Base-by-base conservation (phyloP, 495 filamentous ascomycete genomes). In the Niebla homalea region DNA sequence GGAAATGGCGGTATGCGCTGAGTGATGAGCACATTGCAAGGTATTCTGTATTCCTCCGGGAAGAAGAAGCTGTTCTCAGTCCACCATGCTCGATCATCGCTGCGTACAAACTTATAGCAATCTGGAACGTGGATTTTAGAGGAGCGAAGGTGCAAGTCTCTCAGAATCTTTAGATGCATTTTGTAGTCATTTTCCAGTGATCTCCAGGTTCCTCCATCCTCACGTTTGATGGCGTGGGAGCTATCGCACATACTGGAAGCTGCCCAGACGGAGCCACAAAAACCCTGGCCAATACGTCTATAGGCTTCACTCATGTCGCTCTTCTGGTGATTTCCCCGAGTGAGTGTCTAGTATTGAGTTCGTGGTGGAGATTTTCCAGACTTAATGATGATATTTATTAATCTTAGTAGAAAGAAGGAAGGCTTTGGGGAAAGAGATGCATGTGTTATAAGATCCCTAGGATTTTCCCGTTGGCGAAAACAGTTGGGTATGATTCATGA, bases 1-100 rank as follows among this genome's bases (percentile, higher is more conserved):
- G 54, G 44, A 18, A 74, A 53, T 1, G 67, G 61, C 15, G 62
- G 67, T 39, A 74, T 76, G 16, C 69, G 60, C 22, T 73, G 60
- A 10, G 58, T 62, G 2, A 60, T 35, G 3, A 73, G 57, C 16
- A 60, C 56, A 37, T 69, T 68, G 63, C 69, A 74, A 19, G 64
- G 59, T 11, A 55, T 26, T 2, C 52, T 46, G 40, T 61, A 67
- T 3, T 50, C 56, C 21, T 46, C 15, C 8, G 64, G 66, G 43
- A 68, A 69, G 16, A 32, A 50, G 15, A 15, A n/a, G 15, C 59
- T 52, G 16, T 64, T 64, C 2, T 47, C 18, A 10, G 20, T 25
- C 66, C 69, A 69, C 67, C 66, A 68, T 23, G 29, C n/a, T 3
- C 50, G 16, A 36, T 69, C 54, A 3, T 43, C 40, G 25, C 16